Percentiles rank a stretch among this genome's conserved stretches.
These are phyloP conservation scores for Sporisorium scitamineum DNA, from an alignment of 1,284 basidiomycete species.

Conservation along the genomic window DNA sequence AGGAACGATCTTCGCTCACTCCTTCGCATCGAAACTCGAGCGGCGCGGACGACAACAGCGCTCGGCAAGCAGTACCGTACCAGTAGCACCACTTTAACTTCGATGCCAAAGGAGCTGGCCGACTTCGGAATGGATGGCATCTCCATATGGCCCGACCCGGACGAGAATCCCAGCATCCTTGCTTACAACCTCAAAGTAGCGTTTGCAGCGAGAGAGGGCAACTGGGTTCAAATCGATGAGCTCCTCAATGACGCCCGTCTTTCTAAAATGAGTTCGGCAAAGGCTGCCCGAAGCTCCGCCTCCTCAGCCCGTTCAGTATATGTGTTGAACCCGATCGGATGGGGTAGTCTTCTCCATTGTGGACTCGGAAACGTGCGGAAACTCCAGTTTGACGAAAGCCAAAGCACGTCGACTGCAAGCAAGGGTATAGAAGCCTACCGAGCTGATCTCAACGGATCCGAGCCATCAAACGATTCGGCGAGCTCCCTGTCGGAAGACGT, in stretches of 20 bases:
- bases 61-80: background rate
- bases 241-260: slow-evolving; percentile 15
- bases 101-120: slow-evolving; percentile 3
- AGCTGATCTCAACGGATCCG: background rate
- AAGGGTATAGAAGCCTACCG: background rate
- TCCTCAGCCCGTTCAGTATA: background rate
- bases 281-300: background rate
- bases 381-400: background rate
- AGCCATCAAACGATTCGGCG: background rate
- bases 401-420: background rate
- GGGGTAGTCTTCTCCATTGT: slow-evolving; percentile 28
- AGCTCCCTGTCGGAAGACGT: background rate
- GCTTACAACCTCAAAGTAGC: slow-evolving; percentile 39
- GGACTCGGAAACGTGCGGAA: slow-evolving; percentile 19
- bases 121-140: slow-evolving; percentile 14
- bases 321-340: slow-evolving; percentile 23
- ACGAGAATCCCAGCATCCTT: slow-evolving; percentile 22
- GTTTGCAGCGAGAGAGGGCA: slow-evolving; percentile 22
- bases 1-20: slow-evolving; percentile 32
- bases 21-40: slow-evolving; percentile 24
- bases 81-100: background rate
- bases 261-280: background rate
- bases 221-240: slow-evolving; percentile 35
- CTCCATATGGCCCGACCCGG: slow-evolving; percentile 20
- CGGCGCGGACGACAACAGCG: slow-evolving; percentile 1